Conservation (phyloP, 1,284 basidiomycete species). For the Heterobasidion annosum region DNA sequence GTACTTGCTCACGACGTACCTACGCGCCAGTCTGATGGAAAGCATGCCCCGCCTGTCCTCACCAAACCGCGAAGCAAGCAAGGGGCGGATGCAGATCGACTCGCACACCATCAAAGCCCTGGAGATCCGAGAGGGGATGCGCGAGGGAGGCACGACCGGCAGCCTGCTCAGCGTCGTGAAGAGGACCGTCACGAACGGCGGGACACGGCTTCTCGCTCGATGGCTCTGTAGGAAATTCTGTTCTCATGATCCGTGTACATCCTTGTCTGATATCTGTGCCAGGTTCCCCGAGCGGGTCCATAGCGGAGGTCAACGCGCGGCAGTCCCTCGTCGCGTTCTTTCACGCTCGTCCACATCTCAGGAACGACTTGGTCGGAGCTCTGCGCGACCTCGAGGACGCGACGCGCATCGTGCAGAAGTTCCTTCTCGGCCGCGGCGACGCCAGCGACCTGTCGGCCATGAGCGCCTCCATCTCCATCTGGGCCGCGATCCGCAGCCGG, state of each 20-base stretch:
- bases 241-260: neutral
- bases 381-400: constrained; percentile 65
- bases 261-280: neutral
- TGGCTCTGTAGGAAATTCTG: constrained; percentile 51
- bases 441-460: constrained; percentile 59
- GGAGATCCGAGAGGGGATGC: constrained; percentile 75
- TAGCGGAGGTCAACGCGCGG: constrained; percentile 63
- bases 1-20: constrained; percentile 57
- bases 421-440: constrained; percentile 65
- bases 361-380: constrained; percentile 54
- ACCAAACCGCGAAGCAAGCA: constrained; percentile 50
- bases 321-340: constrained; percentile 81
- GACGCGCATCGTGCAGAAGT: constrained; percentile 72
- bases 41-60: constrained; percentile 61
- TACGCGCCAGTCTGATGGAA: constrained; percentile 69
- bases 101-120: constrained; percentile 84
- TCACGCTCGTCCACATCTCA: constrained; percentile 51
- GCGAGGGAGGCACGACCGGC: constrained; percentile 67
- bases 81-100: constrained; percentile 82
- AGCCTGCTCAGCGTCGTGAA: constrained; percentile 75
- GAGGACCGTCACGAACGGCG: constrained; percentile 74
- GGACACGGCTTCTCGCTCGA: constrained; percentile 67
- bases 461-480: constrained; percentile 49
- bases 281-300: constrained; percentile 84
- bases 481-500: constrained; percentile 41